Conservation (phyloP, 495 filamentous ascomycete genomes). For the Aspergillus saccharolyticus region DNA sequence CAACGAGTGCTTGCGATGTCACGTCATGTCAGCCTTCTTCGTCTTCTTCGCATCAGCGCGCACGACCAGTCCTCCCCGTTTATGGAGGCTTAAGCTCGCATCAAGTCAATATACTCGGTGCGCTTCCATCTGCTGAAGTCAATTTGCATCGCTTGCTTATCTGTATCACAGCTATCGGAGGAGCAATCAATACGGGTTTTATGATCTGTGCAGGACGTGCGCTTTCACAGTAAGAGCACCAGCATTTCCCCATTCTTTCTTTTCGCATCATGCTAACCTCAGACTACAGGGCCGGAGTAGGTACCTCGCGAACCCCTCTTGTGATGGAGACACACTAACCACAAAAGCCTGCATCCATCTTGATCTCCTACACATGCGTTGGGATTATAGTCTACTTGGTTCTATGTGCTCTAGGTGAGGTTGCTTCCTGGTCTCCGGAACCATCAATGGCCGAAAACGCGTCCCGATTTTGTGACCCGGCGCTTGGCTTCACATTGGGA, state of each 20-base stretch:
- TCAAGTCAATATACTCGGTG: constrained; percentile 68
- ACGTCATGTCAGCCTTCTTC: constrained; percentile 1
- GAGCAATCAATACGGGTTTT: constrained; percentile 72
- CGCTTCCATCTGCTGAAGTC: constrained; percentile 5
- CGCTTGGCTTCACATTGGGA: constrained; percentile 58
- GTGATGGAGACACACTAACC: constrained; percentile 3
- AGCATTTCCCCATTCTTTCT: not conserved
- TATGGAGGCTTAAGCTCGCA: constrained; percentile 60
- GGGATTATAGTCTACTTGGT: constrained; percentile 58
- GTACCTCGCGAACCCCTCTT: constrained; percentile 1
- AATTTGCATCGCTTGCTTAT: not conserved
- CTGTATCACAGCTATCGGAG: constrained; percentile 60
- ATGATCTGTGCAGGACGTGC: constrained; percentile 59
- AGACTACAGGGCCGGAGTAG: constrained; percentile 31
- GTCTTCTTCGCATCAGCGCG: constrained; percentile 1
- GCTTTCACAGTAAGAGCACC: constrained; percentile 50
- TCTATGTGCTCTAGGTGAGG: constrained; percentile 59
- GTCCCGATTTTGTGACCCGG: constrained; percentile 55
- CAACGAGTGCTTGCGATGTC: not conserved
- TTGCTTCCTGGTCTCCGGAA: constrained; percentile 56
- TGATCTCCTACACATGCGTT: constrained; percentile 61
- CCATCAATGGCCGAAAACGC: constrained; percentile 57
- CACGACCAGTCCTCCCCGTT: not conserved
- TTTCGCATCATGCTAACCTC: not conserved
- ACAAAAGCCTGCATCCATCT: constrained; percentile 47